Evolutionary conservation across 306 rosid species (phyloP).

Genomic region (Adenanthera pavonina): DNA sequence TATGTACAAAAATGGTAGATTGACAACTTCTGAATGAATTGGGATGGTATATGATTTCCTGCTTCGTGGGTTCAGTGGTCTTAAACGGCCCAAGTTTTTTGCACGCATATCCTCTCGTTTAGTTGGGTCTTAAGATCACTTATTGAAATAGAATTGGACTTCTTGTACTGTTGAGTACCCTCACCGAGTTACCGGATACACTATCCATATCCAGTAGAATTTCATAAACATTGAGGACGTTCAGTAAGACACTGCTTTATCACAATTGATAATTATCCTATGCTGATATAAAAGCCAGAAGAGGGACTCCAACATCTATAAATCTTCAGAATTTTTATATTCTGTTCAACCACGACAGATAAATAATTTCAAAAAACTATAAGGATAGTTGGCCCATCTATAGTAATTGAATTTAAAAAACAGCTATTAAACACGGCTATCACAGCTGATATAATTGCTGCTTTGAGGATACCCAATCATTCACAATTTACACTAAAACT

Average conservation of each 20-base stretch:
- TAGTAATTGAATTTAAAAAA: neutral
- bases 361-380: no score
- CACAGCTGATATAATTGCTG: neutral
- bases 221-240: neutral
- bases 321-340: no score
- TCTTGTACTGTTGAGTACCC: neutral
- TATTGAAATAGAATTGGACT: neutral
- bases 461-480: neutral
- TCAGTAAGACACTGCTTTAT: neutral
- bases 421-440: neutral
- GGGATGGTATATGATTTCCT: neutral
- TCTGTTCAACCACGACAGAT: no score
- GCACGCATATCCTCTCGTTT: neutral
- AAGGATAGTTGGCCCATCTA: neutral
- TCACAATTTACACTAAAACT: no score
- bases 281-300: no score
- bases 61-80: neutral
- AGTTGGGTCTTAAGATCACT: neutral
- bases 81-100: neutral
- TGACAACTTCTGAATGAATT: neutral
- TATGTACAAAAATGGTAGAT: neutral
- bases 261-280: neutral
- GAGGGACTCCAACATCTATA: no score
- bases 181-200: no score
- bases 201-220: no score